Evolutionary conservation across 768 basidiomycete species (phyloP), one percentile per base, ranked within the genome.

Genomic region (Gloeophyllum trabeum): DNA sequence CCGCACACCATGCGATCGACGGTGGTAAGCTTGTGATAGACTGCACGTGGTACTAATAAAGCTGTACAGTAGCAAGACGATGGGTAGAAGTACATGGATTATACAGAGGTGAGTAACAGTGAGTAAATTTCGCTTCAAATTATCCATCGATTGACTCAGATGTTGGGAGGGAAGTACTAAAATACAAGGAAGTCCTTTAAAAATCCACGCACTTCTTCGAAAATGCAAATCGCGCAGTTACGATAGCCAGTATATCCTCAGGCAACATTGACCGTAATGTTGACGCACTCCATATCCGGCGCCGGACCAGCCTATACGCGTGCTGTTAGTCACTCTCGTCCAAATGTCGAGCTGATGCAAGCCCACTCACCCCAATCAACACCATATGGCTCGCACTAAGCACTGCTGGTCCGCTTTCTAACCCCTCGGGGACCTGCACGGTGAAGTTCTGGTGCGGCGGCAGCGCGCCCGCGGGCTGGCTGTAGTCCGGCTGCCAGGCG

Each of bases 401-500:
- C n/a, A 25, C 38, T 6, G 48, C 48, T 13, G 16, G 7, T 13
- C 48, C 46, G 24, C 12, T 5, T n/a, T 35, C 24, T 12, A 46
- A 28, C 7, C 7, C n/a, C 25, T 20, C 5, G 4, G 48, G 48
- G 3, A 49, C 25, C 20, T 4, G 5, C 22, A 49, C 35, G 5
- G 41, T 43, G 39, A 46, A 46, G 35, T 49, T 49, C 42, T 49
- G 46, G 37, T 48, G 45, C 14, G 43, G 47, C 28, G 25, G 38
- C 22, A 21, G 42, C 21, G 14, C 13, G 24, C 37, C 46, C 7
- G 43, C 32, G 3, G 18, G 30, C 45, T 4, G 39, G n/a, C 28
- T 37, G 43, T 48, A 55, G 39, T 51, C 21, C 3, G 63, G 60
- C 32, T 49, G 39, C 47, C 43, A 63, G 0, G 47, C 44, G 4